A percentile compares a stretch with the other conserved stretches of the same genome.
Evolutionary conservation across 306 rosid genomes (phyloP).

Genomic region (Trifolium subterraneum): DNA sequence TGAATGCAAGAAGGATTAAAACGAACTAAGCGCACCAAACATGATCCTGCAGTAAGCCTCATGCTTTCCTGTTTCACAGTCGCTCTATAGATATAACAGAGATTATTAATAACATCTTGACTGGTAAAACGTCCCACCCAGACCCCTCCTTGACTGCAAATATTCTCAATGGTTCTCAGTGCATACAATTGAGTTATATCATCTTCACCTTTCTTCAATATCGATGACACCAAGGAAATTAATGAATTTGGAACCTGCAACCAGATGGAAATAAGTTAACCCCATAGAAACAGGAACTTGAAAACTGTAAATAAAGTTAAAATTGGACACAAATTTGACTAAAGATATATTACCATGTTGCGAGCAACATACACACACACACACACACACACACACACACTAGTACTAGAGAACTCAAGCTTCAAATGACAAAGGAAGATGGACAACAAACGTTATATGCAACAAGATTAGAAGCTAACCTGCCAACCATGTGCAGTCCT

Average conservation of each 20-base stretch:
- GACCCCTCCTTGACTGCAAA: slow-evolving; percentile 88
- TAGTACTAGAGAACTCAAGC: slow-evolving; percentile 35
- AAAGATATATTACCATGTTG: slow-evolving; percentile 24
- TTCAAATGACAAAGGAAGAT: slow-evolving; percentile 32
- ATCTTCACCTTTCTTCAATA: slow-evolving; percentile 93
- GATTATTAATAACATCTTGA: slow-evolving; percentile 81
- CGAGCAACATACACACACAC: background rate
- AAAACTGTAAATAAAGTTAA: slow-evolving; percentile 15
- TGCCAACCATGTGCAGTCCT: slow-evolving; percentile 77
- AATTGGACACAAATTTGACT: background rate
- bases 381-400: background rate
- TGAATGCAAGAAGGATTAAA: slow-evolving; percentile 83
- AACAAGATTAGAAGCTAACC: slow-evolving; percentile 60
- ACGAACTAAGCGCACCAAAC: slow-evolving; percentile 91
- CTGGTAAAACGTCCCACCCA: slow-evolving; percentile 89
- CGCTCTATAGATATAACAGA: slow-evolving; percentile 87
- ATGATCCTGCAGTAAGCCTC: slow-evolving; percentile 98
- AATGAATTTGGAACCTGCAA: slow-evolving; percentile 87
- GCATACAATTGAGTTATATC: slow-evolving; percentile 93
- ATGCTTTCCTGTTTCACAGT: slow-evolving; percentile 90
- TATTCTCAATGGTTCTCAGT: slow-evolving; percentile 88
- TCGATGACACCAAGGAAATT: slow-evolving; percentile 78
- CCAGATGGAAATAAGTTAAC: slow-evolving; percentile 26
- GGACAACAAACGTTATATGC: slow-evolving; percentile 30
- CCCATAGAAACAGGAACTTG: slow-evolving; percentile 15